Conservation (phyloP, 106 monocot genomes). For the Dactylorhiza incarnata region DNA sequence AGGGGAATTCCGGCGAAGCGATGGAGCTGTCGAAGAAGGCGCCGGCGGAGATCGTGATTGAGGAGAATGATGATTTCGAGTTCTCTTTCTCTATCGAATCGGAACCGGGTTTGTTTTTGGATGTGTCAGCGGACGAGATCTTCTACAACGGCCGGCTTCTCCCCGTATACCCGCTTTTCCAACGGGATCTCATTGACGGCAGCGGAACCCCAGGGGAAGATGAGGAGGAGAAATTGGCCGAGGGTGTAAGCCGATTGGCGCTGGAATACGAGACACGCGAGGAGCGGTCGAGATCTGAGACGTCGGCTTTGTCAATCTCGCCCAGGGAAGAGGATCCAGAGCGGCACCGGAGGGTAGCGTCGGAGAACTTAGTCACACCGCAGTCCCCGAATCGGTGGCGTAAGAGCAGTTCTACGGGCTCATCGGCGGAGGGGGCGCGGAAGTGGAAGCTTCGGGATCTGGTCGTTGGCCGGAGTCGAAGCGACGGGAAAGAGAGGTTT, state of each 20-base stretch:
- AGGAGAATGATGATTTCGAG: slow-evolving; percentile 8
- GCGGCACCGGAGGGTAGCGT: background rate
- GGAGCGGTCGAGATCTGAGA: background rate
- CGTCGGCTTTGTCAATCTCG: slow-evolving; percentile 2
- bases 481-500: slow-evolving; percentile 31
- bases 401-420: slow-evolving; percentile 49
- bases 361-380: background rate
- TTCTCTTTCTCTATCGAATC: slow-evolving; percentile 7
- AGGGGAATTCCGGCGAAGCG: background rate
- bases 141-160: slow-evolving; percentile 9
- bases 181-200: background rate
- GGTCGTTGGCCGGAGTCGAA: slow-evolving; percentile 26
- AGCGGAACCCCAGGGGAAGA: background rate
- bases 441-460: slow-evolving; percentile 34
- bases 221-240: slow-evolving; percentile 1
- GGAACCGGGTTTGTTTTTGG: background rate
- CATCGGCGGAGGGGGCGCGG: slow-evolving; percentile 6
- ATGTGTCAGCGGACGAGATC: slow-evolving; percentile 5
- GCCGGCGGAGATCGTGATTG: background rate
- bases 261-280: background rate
- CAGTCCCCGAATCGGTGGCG: slow-evolving; percentile 12
- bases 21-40: background rate
- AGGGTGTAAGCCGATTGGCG: background rate
- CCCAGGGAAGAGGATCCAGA: background rate
- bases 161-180: slow-evolving; percentile 5